phyloP scores from a whole-genome alignment of 2,329 filamentous ascomycete species.

The Pyricularia pennisetigena region DNA sequence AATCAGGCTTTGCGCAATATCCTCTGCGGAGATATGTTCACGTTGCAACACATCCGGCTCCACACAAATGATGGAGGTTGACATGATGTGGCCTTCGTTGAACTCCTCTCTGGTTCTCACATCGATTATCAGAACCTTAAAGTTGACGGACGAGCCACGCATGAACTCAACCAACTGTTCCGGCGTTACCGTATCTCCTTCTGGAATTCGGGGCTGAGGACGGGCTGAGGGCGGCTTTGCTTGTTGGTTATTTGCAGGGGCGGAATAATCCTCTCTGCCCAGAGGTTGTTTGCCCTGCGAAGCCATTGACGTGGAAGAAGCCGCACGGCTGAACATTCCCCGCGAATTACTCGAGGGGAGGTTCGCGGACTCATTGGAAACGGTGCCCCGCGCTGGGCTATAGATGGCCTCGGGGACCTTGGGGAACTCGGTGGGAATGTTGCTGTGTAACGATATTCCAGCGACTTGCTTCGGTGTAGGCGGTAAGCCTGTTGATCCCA shows the following conservation, averaged over 20 bases:
- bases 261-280: conserved; percentile 22
- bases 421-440: conserved; percentile 44
- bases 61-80: conserved; percentile 76
- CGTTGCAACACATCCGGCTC: conserved; percentile 68
- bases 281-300: conserved; percentile 11
- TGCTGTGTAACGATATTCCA: not conserved
- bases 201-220: conserved; percentile 37
- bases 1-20: conserved; percentile 5
- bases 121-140: conserved; percentile 76
- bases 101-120: conserved; percentile 71
- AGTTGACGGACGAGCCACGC: conserved; percentile 33
- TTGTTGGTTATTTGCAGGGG: conserved; percentile 15
- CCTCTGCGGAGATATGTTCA: conserved; percentile 37
- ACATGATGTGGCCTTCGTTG: conserved; percentile 82
- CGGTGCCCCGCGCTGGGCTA: conserved; percentile 64
- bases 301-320: conserved; percentile 33
- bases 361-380: conserved; percentile 54
- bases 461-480: not conserved
- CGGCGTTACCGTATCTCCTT: conserved; percentile 51
- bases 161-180: conserved; percentile 65
- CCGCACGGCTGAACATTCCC: conserved; percentile 51
- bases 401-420: conserved; percentile 69
- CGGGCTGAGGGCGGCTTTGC: conserved; percentile 20
- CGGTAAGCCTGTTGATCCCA: conserved; percentile 26
- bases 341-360: conserved; percentile 56